Percentiles rank a stretch among this genome's conserved stretches.
These are phyloP conservation scores for Saksenaea oblongispora DNA, from an alignment of 371 early-diverging fungal genomes.

Conservation along the genomic window DNA sequence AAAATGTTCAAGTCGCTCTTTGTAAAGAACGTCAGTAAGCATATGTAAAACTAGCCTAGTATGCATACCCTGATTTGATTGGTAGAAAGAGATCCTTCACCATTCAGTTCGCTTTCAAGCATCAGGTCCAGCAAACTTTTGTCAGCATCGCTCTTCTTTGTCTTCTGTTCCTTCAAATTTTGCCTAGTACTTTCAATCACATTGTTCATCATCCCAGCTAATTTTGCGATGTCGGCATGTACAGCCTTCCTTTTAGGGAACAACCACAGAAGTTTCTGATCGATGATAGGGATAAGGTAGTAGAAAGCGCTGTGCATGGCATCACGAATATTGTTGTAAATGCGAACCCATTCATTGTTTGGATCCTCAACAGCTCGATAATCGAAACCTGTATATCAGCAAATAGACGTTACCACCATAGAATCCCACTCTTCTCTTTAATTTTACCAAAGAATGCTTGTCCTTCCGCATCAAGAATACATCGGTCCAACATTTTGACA, in stretches of 20 bases:
- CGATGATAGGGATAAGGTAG: constrained; percentile 52
- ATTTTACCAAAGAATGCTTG: constrained; percentile 36
- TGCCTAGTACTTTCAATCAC: constrained; percentile 44
- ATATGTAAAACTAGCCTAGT: neutral
- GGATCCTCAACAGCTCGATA: constrained; percentile 27
- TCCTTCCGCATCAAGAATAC: constrained; percentile 39
- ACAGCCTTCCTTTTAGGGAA: constrained; percentile 24
- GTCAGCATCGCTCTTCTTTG: constrained; percentile 5
- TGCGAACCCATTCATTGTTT: constrained; percentile 25
- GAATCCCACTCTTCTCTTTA: neutral
- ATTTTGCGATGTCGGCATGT: constrained; percentile 16
- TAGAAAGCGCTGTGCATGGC: constrained; percentile 35
- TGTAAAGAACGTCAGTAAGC: neutral
- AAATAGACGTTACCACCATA: neutral
- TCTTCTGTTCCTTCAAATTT: constrained; percentile 21
- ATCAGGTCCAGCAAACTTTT: constrained; percentile 40
- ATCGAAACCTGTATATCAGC: constrained; percentile 24
- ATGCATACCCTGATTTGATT: constrained; percentile 24
- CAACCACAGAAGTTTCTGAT: constrained; percentile 22
- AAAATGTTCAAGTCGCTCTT: neutral
- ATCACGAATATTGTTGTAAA: constrained; percentile 24
- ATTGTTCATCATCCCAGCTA: constrained; percentile 17
- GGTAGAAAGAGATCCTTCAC: constrained; percentile 15
- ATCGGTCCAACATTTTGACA: constrained; percentile 23
- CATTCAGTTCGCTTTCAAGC: constrained; percentile 33